Evolutionary conservation across 352 stramenopile species (phyloP).

Genomic region (Achlya hypogyna): DNA sequence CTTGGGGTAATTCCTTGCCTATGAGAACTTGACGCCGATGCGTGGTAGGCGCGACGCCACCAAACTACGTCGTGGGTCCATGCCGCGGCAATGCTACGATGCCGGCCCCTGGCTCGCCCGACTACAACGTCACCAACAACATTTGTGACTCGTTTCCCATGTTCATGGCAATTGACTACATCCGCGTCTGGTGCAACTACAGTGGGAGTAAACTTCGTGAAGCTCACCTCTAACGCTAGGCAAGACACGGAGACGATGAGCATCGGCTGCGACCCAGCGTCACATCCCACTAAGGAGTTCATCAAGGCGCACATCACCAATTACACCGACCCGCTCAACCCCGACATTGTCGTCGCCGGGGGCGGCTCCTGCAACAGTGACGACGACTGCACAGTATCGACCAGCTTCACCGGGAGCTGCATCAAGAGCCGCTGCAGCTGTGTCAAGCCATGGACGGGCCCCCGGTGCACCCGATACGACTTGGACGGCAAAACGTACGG

Average conservation of each 20-base stretch:
- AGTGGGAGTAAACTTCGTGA: neutral
- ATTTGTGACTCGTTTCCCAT: conserved; percentile 74
- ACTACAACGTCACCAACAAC: conserved; percentile 31
- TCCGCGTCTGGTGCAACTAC: conserved; percentile 40
- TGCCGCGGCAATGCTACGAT: conserved; percentile 47
- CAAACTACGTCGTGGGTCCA: conserved; percentile 36
- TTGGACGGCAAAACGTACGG: neutral
- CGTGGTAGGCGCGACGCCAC: conserved; percentile 35
- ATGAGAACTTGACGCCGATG: too few relatives aligned
- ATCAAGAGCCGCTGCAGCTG: conserved; percentile 41
- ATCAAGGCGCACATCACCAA: conserved; percentile 68
- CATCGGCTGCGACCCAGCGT: conserved; percentile 43
- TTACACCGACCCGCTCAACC: conserved; percentile 59
- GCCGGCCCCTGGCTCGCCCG: conserved; percentile 7
- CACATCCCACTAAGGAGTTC: conserved; percentile 60
- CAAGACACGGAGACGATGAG: conserved; percentile 48
- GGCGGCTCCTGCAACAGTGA: conserved; percentile 40
- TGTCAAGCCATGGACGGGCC: conserved; percentile 40
- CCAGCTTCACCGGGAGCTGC: conserved; percentile 34
- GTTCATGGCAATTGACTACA: conserved; percentile 84
- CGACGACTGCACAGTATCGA: conserved; percentile 35
- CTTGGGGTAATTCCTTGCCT: too few relatives aligned
- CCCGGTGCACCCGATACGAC: conserved; percentile 30
- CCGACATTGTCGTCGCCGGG: conserved; percentile 38
- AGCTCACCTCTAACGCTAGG: too few relatives aligned